phyloP scores from a whole-genome alignment of 768 basidiomycete genomes.

The Rhodotorula diobovata region DNA sequence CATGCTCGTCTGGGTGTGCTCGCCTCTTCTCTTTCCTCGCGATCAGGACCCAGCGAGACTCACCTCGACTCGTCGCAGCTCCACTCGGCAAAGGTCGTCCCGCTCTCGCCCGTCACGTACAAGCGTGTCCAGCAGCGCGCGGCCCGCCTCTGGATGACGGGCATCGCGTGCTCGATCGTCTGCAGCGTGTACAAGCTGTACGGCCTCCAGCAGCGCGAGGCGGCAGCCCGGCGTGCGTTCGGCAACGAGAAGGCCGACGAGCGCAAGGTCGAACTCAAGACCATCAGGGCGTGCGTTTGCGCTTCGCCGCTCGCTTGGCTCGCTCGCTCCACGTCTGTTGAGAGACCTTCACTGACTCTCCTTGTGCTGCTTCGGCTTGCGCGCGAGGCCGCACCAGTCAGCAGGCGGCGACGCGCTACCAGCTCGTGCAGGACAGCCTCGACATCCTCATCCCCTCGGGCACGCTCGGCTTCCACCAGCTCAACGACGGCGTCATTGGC shows the following conservation, averaged over 20 bases:
- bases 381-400: constrained; percentile 47
- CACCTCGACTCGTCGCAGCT: constrained; percentile 14
- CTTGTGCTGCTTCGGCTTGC: constrained; percentile 46
- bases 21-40: not conserved
- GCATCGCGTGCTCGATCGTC: constrained; percentile 41
- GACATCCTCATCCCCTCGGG: constrained; percentile 89
- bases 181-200: constrained; percentile 40
- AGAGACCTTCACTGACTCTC: not conserved
- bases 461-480: constrained; percentile 64
- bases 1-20: constrained; percentile 72
- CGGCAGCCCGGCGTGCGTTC: constrained; percentile 43
- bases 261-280: constrained; percentile 61
- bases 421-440: constrained; percentile 75
- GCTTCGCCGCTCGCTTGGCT: not conserved
- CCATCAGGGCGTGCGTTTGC: constrained; percentile 58
- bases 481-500: constrained; percentile 82
- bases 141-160: constrained; percentile 39
- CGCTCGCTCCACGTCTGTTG: no score
- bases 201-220: constrained; percentile 37
- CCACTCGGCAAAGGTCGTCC: constrained; percentile 42
- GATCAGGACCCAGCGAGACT: no score
- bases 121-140: constrained; percentile 35
- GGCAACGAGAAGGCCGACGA: constrained; percentile 64
- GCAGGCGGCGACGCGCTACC: constrained; percentile 63
- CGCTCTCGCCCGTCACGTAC: constrained; percentile 24